Evolutionary conservation across 768 basidiomycete genomes (phyloP), one percentile per base, ranked within the genome.

Genomic region (Kwoniella dendrophila): DNA sequence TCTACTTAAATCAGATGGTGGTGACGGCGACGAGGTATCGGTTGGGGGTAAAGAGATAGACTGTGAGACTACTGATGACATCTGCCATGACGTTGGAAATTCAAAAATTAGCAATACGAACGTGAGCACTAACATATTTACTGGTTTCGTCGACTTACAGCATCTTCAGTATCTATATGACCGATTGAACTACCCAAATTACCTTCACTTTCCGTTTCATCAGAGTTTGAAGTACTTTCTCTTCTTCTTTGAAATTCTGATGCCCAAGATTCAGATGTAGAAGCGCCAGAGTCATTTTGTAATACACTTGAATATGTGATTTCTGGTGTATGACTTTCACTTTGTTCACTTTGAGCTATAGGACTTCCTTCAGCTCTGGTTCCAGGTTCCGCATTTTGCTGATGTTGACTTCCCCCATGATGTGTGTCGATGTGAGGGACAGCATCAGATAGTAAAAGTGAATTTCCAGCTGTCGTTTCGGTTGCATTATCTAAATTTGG

Each of bases 11-110:
- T 70, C 72, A 2, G 69, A 70, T 2, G 65, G 66, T 3, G 75
- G 69, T 0, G 75, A 73, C 2, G 63, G 52, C 3, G 72, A 75
- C 4, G 73, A 71, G 5, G 58, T 62, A 41, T 75, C 73, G n/a
- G 73, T 73, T 0, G 68, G 67, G 12, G 73, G 75, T 18, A 77
- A 50, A 12, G 72, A 73, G 48, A 75, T 73, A 3, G 69, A 66
- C 41, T 73, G 71, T 10, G 75, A 77, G 6, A 61, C 50, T 11
- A 66, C 56, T 4, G 73, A 73, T 0, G 67, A 68, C 40, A 65
- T 55, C 74, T 76, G 38, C 10, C 36, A 50, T 22, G 38, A 32
- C 14, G 26, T 12, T 12, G 40, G 47, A 26, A 38, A 38, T 20
- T 11, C 6, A 26, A 32, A 49, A 24, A 22, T 50, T 41, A 11